Evolutionary conservation across 306 rosid genomes (phyloP), one percentile per base, ranked within the genome.

Genomic region (Prunus davidiana): DNA sequence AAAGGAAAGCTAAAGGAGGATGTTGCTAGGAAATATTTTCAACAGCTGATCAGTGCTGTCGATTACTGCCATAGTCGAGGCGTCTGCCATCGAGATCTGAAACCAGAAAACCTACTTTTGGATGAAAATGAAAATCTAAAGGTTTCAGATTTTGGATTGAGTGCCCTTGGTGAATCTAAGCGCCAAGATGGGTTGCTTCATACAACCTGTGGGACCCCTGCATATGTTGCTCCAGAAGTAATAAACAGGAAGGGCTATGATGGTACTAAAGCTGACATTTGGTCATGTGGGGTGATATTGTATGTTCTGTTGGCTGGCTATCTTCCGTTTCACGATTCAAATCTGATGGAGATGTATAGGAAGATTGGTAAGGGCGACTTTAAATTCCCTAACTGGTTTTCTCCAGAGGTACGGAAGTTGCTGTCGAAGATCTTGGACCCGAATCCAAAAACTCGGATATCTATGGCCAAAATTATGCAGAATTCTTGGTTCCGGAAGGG

Each of bases 231-330:
- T 68, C 97, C 99, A 4, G 99, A 96, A 86, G 91, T 96, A 64
- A 93, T 96, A 55, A 88, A 75, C 86, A 79, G 99, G 83, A 89
- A 69, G 72, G 99, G 98, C 34, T 96, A 96, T 62, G 98, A 93
- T 71, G 99, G 99, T 38, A 6, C 75, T 66, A 96, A 93, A 86
- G 93, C 99, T 62, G 99, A 96, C 86, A 88, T 93, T 73, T 96
- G 99, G 99, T 96, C 99, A 1, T 93, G 97, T 46, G 99, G 99
- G 69, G 99, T 96, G 86, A 79, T 96, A 84, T 83, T 96, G 81
- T 96, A 30, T 70, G 99, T 88, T 84, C 89, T 96, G 2, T 79
- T 96, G 85, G 97, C 99, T 28, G 98, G 99, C 41, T 89, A 81
- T 87, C 97, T 93, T 74, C 99, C 99, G 9, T 96, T 96, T 82